Conservation (phyloP, 352 stramenopile species). For the Pythium pyrilobum region DNA sequence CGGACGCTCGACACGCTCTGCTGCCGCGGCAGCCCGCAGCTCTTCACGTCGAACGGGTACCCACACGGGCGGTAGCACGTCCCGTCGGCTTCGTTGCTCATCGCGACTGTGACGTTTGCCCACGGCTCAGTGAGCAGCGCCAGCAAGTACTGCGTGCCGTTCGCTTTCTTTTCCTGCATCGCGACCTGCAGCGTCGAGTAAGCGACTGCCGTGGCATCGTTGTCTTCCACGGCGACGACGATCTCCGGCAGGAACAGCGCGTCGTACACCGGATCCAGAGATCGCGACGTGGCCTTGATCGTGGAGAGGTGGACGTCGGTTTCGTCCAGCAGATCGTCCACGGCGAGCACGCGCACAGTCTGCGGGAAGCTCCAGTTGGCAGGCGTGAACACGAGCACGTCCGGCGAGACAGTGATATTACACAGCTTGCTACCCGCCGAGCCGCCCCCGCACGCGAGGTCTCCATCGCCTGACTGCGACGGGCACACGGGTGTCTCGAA, state of each 20-base stretch:
- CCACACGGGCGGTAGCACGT: slow-evolving; percentile 69
- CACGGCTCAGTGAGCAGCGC: slow-evolving; percentile 54
- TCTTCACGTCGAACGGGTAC: slow-evolving; percentile 43
- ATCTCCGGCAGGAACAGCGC: slow-evolving; percentile 51
- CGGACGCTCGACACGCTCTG: slow-evolving; percentile 55
- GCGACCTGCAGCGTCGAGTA: slow-evolving; percentile 43
- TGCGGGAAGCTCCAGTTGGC: slow-evolving; percentile 57
- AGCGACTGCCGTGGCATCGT: slow-evolving; percentile 39
- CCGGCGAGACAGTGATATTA: slow-evolving; percentile 57
- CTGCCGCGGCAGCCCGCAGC: slow-evolving; percentile 59
- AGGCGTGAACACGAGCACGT: slow-evolving; percentile 40
- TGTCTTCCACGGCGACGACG: slow-evolving; percentile 63
- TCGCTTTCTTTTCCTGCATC: slow-evolving; percentile 29
- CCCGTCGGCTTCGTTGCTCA: slow-evolving; percentile 64
- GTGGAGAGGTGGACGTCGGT: slow-evolving; percentile 51
- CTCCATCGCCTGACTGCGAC: neutral
- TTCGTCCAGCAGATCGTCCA: slow-evolving; percentile 70
- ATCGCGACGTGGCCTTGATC: slow-evolving; percentile 39
- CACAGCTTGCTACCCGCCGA: slow-evolving; percentile 31
- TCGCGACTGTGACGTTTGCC: slow-evolving; percentile 65
- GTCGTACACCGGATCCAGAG: slow-evolving; percentile 55
- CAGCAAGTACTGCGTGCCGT: slow-evolving; percentile 36
- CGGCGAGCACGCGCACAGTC: slow-evolving; percentile 58
- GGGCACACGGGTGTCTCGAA: slow-evolving; percentile 6
- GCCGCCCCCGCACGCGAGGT: slow-evolving; percentile 7